Evolutionary conservation across 2,329 filamentous ascomycete genomes (phyloP), one percentile per base, ranked within the genome.

Genomic region (Apiospora hydei): DNA sequence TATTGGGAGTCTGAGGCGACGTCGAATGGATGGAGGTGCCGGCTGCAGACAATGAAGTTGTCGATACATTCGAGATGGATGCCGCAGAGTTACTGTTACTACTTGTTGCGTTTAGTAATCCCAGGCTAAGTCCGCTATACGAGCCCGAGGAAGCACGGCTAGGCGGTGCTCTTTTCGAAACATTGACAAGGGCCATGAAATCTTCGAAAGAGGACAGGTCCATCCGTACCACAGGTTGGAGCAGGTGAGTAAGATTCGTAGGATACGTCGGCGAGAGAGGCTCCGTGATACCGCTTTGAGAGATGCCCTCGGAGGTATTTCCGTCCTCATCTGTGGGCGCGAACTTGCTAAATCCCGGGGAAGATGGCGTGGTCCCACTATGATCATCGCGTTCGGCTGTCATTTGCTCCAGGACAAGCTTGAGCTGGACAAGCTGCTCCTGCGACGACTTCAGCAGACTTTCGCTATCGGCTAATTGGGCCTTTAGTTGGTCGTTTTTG

Each of bases 321-420:
- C 79, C 79, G 34, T 84, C 84, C 38, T 87, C 84, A 14, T 89
- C 86, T 71, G 83, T 84, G 49, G 82, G 78, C 71, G 97, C 94
- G 72, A 93, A 90, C 75, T 90, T 92, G 79, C 89, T 90, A 69
- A 92, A 85, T 11, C 91, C 92, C 0, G 96, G 95, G 1, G 96
- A 98, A 0, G 94, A 94, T 1, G 95, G 95, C 11, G 93, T 89
- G 13, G 94, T 93, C n/a, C 90, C 89, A 64, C 87, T 90, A 75
- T 89, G 87, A 76, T 97, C 93, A 76, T 96, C 93, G 73, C 88
- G 88, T 76, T 94, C 90, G 16, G 89, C 86, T 34, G 88, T 89
- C 90, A 98, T 94, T 77, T 92, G 91, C 82, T 98, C 95, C 91
- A 99, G 94, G 74, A 98, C 94, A 26, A 89, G 87, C 83, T 99